Evolutionary conservation across 192 early-diverging fungal species (phyloP).

Genomic region (Hyaloraphidium curvatum): DNA sequence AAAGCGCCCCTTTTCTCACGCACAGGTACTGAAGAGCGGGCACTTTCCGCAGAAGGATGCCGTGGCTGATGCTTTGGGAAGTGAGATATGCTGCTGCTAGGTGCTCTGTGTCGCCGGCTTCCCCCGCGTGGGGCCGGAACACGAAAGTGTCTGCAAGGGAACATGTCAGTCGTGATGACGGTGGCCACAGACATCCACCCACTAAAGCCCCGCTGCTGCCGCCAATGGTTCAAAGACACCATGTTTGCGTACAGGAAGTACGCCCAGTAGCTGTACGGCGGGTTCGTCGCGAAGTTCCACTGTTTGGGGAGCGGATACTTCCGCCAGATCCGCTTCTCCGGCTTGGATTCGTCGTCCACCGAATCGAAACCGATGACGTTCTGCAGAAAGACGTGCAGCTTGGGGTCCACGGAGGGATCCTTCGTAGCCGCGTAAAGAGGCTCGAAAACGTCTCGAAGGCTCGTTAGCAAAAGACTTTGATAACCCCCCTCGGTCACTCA

Average conservation of each 20-base stretch:
- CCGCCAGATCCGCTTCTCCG: slow-evolving; percentile 58
- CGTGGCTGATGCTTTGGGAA: slow-evolving; percentile 73
- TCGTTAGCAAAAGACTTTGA: background rate
- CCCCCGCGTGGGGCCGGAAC: slow-evolving; percentile 79
- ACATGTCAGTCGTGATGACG: background rate
- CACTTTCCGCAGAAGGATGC: slow-evolving; percentile 81
- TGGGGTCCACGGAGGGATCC: slow-evolving; percentile 69
- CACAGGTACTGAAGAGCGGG: slow-evolving; percentile 81
- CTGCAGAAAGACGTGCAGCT: slow-evolving; percentile 82
- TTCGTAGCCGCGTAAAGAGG: slow-evolving; percentile 82
- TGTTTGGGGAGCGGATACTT: slow-evolving; percentile 52
- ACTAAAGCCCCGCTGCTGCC: slow-evolving; percentile 54
- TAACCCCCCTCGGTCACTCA: slow-evolving; percentile 10
- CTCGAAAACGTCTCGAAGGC: slow-evolving; percentile 48
- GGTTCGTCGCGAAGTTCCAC: slow-evolving; percentile 46
- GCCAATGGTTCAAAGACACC: slow-evolving; percentile 57
- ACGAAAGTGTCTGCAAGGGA: slow-evolving; percentile 60
- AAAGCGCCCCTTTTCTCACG: too few species aligned
- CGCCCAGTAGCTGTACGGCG: slow-evolving; percentile 84
- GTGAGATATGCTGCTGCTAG: slow-evolving; percentile 75
- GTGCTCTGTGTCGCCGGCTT: slow-evolving; percentile 90
- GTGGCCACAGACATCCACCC: slow-evolving; percentile 10
- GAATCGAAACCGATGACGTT: slow-evolving; percentile 85
- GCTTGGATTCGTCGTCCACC: slow-evolving; percentile 87
- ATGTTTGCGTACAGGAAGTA: slow-evolving; percentile 86